phyloP scores from a whole-genome alignment of 2,329 filamentous ascomycete genomes.

The Dothistroma pini region DNA sequence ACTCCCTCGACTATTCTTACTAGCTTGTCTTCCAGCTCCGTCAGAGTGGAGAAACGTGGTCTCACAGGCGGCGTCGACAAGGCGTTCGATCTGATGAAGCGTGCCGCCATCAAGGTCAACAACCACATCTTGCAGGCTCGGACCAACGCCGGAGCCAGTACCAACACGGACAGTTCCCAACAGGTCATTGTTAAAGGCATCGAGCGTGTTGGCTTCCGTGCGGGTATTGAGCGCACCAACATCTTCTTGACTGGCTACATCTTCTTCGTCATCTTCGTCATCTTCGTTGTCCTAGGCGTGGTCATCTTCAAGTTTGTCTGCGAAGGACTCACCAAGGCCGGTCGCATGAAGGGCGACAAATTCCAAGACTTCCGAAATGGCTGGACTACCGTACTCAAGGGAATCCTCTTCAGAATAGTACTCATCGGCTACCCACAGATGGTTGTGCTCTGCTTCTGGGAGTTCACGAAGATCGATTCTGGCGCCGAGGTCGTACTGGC shows the following conservation, averaged over 20 bases:
- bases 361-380: conserved; percentile 93
- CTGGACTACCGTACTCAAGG: conserved; percentile 89
- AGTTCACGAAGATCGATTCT: conserved; percentile 82
- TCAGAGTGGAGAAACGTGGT: conserved; percentile 74
- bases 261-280: conserved; percentile 83
- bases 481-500: conserved; percentile 81
- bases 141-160: conserved; percentile 25
- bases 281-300: conserved; percentile 69
- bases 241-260: conserved; percentile 87
- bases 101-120: conserved; percentile 43
- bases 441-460: conserved; percentile 87
- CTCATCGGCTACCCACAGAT: conserved; percentile 91
- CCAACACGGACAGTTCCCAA: conserved; percentile 33
- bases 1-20: conserved; percentile 76
- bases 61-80: conserved; percentile 35
- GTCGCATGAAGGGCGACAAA: conserved; percentile 77
- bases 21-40: conserved; percentile 68
- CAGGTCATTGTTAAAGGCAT: conserved; percentile 69
- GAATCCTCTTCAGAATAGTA: conserved; percentile 84
- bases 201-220: conserved; percentile 81
- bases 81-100: conserved; percentile 49
- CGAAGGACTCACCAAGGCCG: conserved; percentile 69
- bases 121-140: conserved; percentile 44
- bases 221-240: conserved; percentile 82
- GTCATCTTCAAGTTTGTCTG: conserved; percentile 75